A percentile compares a stretch with the other conserved stretches of the same genome.
These are phyloP conservation scores for Amphirosellinia nigrospora DNA, from an alignment of 495 filamentous ascomycete genomes.

Conservation along the genomic window DNA sequence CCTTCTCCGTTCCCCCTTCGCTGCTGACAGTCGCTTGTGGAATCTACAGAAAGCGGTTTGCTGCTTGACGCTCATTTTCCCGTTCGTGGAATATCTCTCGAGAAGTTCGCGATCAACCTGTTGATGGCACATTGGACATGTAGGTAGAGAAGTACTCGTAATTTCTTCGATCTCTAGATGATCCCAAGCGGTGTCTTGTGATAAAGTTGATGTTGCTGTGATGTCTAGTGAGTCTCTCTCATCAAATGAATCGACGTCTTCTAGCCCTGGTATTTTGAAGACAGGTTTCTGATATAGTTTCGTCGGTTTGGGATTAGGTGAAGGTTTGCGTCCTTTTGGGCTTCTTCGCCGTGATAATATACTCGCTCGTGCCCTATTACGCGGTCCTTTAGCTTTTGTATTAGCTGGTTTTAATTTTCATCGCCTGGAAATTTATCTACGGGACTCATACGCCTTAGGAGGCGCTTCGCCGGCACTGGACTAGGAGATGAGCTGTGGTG, in stretches of 20 bases:
- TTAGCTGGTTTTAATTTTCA: background rate
- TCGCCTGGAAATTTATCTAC: background rate
- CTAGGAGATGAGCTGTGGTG: constrained; percentile 5
- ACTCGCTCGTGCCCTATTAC: background rate
- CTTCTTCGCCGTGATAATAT: constrained; percentile 15
- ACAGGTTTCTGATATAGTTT: constrained; percentile 30
- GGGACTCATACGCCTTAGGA: background rate
- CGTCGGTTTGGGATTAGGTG: constrained; percentile 20
- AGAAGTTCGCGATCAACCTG: constrained; percentile 61
- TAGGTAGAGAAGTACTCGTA: constrained; percentile 21
- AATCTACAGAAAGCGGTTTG: constrained; percentile 73
- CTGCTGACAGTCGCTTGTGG: constrained; percentile 67
- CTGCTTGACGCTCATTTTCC: constrained; percentile 63
- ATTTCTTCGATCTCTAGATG: constrained; percentile 29
- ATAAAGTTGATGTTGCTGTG: background rate
- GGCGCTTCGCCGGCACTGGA: constrained; percentile 2
- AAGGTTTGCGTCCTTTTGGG: constrained; percentile 18
- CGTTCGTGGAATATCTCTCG: constrained; percentile 50
- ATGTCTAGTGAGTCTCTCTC: constrained; percentile 10
- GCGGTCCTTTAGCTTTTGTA: background rate
- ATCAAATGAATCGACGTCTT: constrained; percentile 29
- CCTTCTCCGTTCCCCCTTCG: constrained; percentile 63
- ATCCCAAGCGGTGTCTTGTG: constrained; percentile 28
- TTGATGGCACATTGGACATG: constrained; percentile 73
- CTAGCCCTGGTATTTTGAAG: constrained; percentile 35